Base-by-base conservation (phyloP, 2,329 filamentous ascomycete genomes). In the Blastomyces emzantsi region DNA sequence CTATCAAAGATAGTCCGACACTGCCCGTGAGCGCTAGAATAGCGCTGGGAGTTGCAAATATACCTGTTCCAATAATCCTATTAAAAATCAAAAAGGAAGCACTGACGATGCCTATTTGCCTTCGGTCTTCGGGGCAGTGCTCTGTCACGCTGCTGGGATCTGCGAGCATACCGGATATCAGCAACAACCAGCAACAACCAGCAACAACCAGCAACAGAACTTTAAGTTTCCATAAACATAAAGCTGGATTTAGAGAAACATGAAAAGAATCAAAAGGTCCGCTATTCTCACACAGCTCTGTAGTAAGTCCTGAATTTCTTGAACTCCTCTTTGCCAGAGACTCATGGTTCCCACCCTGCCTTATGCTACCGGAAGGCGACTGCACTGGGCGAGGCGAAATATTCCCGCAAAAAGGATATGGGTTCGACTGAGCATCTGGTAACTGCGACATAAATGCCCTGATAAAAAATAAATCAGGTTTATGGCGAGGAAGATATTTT, bases 21-120 rank as follows among this genome's bases (percentile, higher is more conserved):
- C 79, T 81, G 1, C 78, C 75, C 1, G 76, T 78, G 66, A 77
- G 70, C 1, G 70, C 68, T 28, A 82, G 70, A 60, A 82, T 78
- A 3, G 76, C 74, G 47, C 77, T 75, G 3, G 80, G 80, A 0
- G 78, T 81, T 7, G 78, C 78, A 67, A 80, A 82, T 63, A 82
- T 81, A 49, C 80, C 80, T 0, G 79, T 80, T 15, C 80, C 80
- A 62, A 80, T 76, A 47, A 80, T 76, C 2, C 79, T 76, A 67
- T 81, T 81, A 67, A 81, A 79, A 63, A 81, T 80, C 55, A 81
- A 70, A 63, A 80, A 77, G 2, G 78, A 70, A n/a, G 77, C 76
- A 63, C 73, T 76, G 64, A 77, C 64, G 8, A 77, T 69, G 55
- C 76, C 76, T 60, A 78, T 76, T 63, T 76, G 73, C 22, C 75